Evolutionary conservation across 1,284 basidiomycete species (phyloP), one percentile per base, ranked within the genome.

Genomic region (Moesziomyces antarcticus): DNA sequence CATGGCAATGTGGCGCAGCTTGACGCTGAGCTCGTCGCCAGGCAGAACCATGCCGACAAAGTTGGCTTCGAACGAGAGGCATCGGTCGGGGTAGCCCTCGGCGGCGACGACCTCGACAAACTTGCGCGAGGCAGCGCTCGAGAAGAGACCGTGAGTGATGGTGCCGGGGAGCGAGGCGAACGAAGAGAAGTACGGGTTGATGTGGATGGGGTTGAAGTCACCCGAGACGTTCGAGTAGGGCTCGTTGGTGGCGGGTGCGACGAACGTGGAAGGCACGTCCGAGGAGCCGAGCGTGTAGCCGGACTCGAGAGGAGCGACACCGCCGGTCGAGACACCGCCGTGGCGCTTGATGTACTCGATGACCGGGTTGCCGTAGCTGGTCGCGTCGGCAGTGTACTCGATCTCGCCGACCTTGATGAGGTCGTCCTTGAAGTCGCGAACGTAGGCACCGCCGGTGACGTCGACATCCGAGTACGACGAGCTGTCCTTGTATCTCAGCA

Each of bases 41-140:
- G 96, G 97, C n/a, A 97, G 88, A 52, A 98, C 91, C 96, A 98
- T 98, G 50, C 96, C 96, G 59, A 96, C 92, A 81, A 99, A 99
- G 60, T 66, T 77, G 46, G 78, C 79, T 49, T 80, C 69, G 69
- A 77, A 81, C 53, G 68, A 73, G 5, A 79, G 60, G 64, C 73
- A 78, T 68, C 97, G 91, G 71, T 94, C 91, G 10, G 94, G 93
- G 79, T 91, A 89, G 69, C 95, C 95, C 85, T 96, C 91, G 18
- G 95, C 96, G 50, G 93, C 95, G 59, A 97, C 90, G 61, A 90
- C 94, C 87, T 99, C 97, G 74, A 98, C 90, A 84, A 91, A 96
- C 60, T 91, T 90, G 79, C 96, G 89, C 33, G 94, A 96, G 22
- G 94, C 94, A 49, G 97, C 96, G 74, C 92, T 94, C 18, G 93